phyloP scores from a whole-genome alignment of 176 grass and related monocot species.

The Zoysia japonica region DNA sequence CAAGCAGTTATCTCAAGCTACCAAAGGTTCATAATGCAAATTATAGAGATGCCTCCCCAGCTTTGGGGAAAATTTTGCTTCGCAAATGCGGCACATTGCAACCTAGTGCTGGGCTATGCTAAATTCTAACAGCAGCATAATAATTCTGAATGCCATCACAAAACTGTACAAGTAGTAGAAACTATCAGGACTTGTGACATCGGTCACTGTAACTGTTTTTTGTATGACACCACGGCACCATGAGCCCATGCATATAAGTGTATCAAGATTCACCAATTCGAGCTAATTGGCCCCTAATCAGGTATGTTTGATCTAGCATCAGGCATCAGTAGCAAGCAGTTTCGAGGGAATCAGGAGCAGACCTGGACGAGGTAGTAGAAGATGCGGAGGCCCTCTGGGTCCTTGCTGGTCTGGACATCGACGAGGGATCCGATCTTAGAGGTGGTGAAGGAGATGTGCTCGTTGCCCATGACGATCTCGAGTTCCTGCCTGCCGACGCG shows the following conservation, averaged over 20 bases:
- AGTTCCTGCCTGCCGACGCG: constrained; percentile 89
- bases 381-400: constrained; percentile 85
- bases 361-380: constrained; percentile 98
- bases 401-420: constrained; percentile 84
- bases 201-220: background rate
- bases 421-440: constrained; percentile 94
- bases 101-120: background rate
- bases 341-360: background rate
- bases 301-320: too few relatives aligned
- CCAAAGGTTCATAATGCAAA: background rate
- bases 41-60: background rate
- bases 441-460: constrained; percentile 96
- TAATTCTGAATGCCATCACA: background rate
- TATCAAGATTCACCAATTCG: background rate
- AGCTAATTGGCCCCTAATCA: background rate
- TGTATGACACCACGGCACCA: background rate
- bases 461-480: constrained; percentile 96
- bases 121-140: background rate
- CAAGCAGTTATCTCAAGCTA: background rate
- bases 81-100: background rate
- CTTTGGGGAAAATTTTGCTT: background rate
- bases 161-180: background rate
- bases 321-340: background rate
- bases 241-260: background rate
- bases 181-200: background rate